Base-by-base conservation (phyloP, 2,329 filamentous ascomycete species). In the Phialophora tarda region DNA sequence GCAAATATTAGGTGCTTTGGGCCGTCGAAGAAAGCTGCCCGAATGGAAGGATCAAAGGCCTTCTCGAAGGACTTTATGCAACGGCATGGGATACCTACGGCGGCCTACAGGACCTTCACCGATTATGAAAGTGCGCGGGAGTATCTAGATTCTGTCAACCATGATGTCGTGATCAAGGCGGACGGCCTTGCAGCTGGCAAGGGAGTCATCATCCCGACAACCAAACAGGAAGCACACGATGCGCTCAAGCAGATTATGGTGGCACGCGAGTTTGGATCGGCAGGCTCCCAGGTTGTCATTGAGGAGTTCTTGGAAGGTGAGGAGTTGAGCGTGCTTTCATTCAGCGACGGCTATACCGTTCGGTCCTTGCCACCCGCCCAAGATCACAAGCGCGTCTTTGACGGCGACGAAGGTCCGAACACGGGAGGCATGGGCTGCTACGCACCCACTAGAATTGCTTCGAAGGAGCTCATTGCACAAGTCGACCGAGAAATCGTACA, bases 51-150 rank as follows among this genome's bases (percentile, higher is more conserved):
- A 67, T 96, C 91, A 81, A 99, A 99, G 83, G 91, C 94, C 11
- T 98, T 96, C 78, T 93, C 91, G 69, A 99, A 99, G 78, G 93
- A 98, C 78, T 98, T 98, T 77, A 99, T 98, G 95, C 89, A 91
- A 79, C 88, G 89, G 71, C 88, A 96, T 80, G 85, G 86, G 74
- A 96, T 99, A 73, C 93, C 94, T 44, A 98, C 95, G 0, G 95
- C 95, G 17, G 88, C 86, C 47, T 98, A 97, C 81, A 87, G 90
- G 78, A 97, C 96, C 82, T 97, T 98, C 76, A 87, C 84, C 77
- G 85, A 91, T 74, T 93, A 91, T 78, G 86, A 89, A 63, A 82
- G 86, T 55, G 93, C 93, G 14, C 82, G 84, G 71, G 81, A 86
- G 72, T 96, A 98, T 77, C 82, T 98, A 59, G 88, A 93, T 71